A percentile compares a stretch with the other conserved stretches of the same genome.
Evolutionary conservation across 768 basidiomycete species (phyloP).

Genomic region (Podaxis mareebaensis): DNA sequence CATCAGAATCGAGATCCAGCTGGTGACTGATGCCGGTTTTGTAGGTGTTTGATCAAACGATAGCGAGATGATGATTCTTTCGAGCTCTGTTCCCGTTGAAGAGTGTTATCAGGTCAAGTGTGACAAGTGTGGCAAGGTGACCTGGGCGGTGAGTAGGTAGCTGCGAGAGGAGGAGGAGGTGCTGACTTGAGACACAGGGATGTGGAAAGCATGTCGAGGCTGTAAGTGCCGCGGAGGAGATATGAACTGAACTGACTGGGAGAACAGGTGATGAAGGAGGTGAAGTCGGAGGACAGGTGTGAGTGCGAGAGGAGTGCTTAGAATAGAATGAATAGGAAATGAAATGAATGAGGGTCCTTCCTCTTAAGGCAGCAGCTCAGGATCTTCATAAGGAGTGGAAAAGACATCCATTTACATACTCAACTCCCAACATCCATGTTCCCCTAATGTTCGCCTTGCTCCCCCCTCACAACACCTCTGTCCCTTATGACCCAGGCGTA

Average conservation of each 20-base stretch:
- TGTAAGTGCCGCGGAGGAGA: slow-evolving; percentile 38
- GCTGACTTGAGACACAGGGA: slow-evolving; percentile 45
- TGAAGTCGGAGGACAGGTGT: slow-evolving; percentile 50
- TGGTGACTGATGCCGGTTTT: slow-evolving; percentile 8
- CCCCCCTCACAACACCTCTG: slow-evolving; percentile 19
- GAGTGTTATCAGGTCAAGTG: slow-evolving; percentile 61
- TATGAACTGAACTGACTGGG: slow-evolving; percentile 13
- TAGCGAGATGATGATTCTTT: slow-evolving; percentile 5
- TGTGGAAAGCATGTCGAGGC: slow-evolving; percentile 67
- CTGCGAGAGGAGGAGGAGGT: slow-evolving; percentile 2
- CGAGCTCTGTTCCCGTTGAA: slow-evolving; percentile 41
- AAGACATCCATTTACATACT: slow-evolving; percentile 11
- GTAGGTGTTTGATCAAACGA: background rate
- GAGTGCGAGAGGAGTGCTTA: slow-evolving; percentile 27
- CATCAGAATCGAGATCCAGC: background rate
- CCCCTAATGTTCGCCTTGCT: slow-evolving; percentile 26
- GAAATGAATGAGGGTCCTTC: slow-evolving; percentile 27
- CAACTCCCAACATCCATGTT: slow-evolving; percentile 19
- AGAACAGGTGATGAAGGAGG: slow-evolving; percentile 46
- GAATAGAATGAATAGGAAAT: slow-evolving; percentile 20
- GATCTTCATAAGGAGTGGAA: slow-evolving; percentile 33
- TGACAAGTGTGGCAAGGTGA: slow-evolving; percentile 63
- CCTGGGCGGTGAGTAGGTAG: slow-evolving; percentile 59
- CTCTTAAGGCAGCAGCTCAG: slow-evolving; percentile 30
- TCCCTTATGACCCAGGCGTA: slow-evolving; percentile 39